Evolutionary conservation across 371 early-diverging fungal species (phyloP), one percentile per base, ranked within the genome.

Genomic region (Ordospora colligata): DNA sequence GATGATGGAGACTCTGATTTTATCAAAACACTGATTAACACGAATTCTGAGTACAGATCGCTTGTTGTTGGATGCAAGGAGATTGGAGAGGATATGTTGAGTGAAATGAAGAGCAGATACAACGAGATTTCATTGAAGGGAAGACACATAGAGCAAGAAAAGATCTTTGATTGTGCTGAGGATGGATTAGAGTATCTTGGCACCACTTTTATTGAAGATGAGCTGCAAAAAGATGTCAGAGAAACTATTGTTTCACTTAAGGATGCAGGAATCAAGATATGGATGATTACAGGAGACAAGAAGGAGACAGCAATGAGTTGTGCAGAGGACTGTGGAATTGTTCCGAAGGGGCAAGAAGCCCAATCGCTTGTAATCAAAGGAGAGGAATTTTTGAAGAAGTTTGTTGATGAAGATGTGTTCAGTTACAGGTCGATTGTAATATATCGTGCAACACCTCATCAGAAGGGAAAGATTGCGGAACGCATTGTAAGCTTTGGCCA

Each of bases 281-380:
- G 96, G 96, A 96, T 99, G 37, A 83, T 99, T 67, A 99, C 99
- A 0, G 99, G 99, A 51, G 99, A 99, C 84, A 96, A 96, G 85
- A 84, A 93, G 83, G 97, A 97, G 83, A 97, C 97, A 0, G 97
- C 99, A n/a, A 92, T 93, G 80, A 90, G 88, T 83, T 83, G 83
- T 74, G 82, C 71, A 21, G 62, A 70, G 42, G 71, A 76, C 37
- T 69, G 77, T 54, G 75, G 78, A n/a, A 73, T 85, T 23, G 40
- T 69, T 22, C 42, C 65, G 43, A 27, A 45, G 58, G 40, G n/a
- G 9, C 21, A 51, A 42, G 50, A 74, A 40, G 23, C 37, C 1
- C 19, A 46, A 6, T 69, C 51, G 14, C 23, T 66, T 32, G 69
- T 47, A 0, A 52, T 73, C 37, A 58, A 72, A 43, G 76, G 69